Evolutionary conservation across 768 basidiomycete genomes (phyloP).

Genomic region (Amanita rubescens): DNA sequence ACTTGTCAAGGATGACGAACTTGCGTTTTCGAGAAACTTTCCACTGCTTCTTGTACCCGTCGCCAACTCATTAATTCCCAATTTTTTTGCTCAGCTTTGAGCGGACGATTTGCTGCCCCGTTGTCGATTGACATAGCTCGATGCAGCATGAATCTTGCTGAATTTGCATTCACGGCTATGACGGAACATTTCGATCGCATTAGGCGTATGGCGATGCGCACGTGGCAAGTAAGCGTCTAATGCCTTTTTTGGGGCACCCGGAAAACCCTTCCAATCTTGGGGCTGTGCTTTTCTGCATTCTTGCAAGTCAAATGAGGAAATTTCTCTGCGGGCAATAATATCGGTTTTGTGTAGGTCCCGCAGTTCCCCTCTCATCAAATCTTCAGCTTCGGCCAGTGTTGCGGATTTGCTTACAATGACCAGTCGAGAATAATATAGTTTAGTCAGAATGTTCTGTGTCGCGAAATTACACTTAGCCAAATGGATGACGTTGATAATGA

Average conservation of each 20-base stretch:
- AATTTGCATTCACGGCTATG: conserved; percentile 4
- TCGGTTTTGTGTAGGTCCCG: conserved; percentile 1
- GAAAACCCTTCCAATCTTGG: neutral
- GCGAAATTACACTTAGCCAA: neutral
- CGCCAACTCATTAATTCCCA: neutral
- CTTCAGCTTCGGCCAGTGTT: neutral
- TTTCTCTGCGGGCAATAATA: neutral
- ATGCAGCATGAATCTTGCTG: neutral
- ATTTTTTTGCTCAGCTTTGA: conserved; percentile 1
- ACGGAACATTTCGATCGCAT: neutral
- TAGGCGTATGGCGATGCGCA: conserved; percentile 5
- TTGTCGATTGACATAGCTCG: conserved; percentile 4
- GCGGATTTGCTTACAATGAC: neutral
- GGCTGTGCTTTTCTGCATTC: neutral
- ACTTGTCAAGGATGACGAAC: conserved; percentile 12
- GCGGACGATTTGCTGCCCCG: conserved; percentile 5
- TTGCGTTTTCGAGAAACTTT: conserved; percentile 11
- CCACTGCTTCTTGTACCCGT: conserved; percentile 7
- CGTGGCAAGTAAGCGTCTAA: neutral
- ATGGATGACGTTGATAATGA: neutral
- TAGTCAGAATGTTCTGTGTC: neutral
- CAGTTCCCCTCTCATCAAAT: neutral
- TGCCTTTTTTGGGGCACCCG: conserved; percentile 1
- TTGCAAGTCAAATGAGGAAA: neutral
- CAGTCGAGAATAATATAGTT: neutral